These are phyloP conservation scores for Starmerella kuoi DNA, from an alignment of 805 yeast species.

Conservation along the genomic window DNA sequence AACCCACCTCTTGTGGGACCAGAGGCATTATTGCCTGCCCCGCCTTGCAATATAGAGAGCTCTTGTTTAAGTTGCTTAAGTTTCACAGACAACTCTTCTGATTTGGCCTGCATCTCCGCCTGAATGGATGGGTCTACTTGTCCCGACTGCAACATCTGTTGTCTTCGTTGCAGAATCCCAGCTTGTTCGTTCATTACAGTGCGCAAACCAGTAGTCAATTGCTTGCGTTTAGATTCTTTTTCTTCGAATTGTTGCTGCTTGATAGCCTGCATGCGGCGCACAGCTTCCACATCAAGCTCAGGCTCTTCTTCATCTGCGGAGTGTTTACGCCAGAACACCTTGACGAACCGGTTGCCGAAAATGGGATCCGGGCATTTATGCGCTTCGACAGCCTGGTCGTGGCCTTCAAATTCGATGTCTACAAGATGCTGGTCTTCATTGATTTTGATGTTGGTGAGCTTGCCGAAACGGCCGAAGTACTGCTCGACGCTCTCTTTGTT, in stretches of 20 bases:
- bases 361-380: conserved; percentile 36
- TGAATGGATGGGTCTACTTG: conserved; percentile 18
- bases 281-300: conserved; percentile 31
- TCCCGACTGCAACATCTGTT: conserved; percentile 28
- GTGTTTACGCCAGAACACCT: conserved; percentile 33
- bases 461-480: conserved; percentile 36
- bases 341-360: conserved; percentile 39
- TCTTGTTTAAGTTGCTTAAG: conserved; percentile 29
- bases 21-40: not conserved
- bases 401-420: conserved; percentile 32
- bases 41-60: conserved; percentile 23
- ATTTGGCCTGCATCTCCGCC: conserved; percentile 16
- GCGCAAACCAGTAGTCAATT: conserved; percentile 28
- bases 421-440: conserved; percentile 27
- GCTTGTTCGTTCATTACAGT: conserved; percentile 30
- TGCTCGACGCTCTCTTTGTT: conserved; percentile 27
- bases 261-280: conserved; percentile 30
- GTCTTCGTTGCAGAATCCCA: conserved; percentile 30
- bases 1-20: conserved; percentile 7
- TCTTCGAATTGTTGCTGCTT: conserved; percentile 35
- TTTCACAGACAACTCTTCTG: conserved; percentile 27
- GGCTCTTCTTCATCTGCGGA: conserved; percentile 24
- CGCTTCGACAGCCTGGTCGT: conserved; percentile 34
- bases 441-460: conserved; percentile 26
- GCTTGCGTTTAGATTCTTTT: conserved; percentile 29